phyloP scores from a whole-genome alignment of 495 filamentous ascomycete species.

The Penicillium pulvis region DNA sequence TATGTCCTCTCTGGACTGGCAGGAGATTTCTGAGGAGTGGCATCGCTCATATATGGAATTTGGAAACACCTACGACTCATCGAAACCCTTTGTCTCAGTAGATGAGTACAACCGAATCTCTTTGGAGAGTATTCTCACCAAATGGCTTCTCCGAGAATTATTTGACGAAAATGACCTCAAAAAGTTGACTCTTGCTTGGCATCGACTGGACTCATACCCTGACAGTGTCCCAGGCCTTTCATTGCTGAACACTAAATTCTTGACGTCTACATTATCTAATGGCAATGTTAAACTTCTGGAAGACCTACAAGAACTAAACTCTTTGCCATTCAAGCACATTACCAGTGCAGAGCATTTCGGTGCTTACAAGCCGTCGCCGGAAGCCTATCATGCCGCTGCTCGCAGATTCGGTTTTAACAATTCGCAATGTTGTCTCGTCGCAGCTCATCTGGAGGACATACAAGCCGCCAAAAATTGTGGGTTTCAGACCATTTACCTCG shows the following conservation, averaged over 20 bases:
- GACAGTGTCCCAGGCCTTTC: constrained; percentile 21
- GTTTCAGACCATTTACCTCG: constrained; percentile 67
- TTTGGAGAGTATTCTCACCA: constrained; percentile 16
- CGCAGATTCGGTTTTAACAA: constrained; percentile 52
- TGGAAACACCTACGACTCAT: constrained; percentile 21
- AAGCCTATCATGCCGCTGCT: constrained; percentile 62
- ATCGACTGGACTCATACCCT: constrained; percentile 21
- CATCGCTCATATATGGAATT: constrained; percentile 25
- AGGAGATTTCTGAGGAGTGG: constrained; percentile 20
- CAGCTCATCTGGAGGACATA: constrained; percentile 67
- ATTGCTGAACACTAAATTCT: constrained; percentile 51
- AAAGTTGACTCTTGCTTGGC: constrained; percentile 21
- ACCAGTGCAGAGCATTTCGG: constrained; percentile 63
- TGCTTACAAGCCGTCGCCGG: constrained; percentile 68
- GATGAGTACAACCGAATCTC: constrained; percentile 25
- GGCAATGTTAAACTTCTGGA: constrained; percentile 64
- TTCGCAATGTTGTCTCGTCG: constrained; percentile 67
- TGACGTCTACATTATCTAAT: constrained; percentile 66
- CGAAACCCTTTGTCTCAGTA: constrained; percentile 24
- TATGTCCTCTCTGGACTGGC: constrained; percentile 17
- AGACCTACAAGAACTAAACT: constrained; percentile 55
- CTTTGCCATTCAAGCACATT: constrained; percentile 58
- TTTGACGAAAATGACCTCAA: constrained; percentile 22
- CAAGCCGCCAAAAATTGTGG: constrained; percentile 61
- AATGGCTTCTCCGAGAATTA: constrained; percentile 13